Base-by-base conservation (phyloP, 2,329 filamentous ascomycete species). In the Colletotrichum cordylinicola region DNA sequence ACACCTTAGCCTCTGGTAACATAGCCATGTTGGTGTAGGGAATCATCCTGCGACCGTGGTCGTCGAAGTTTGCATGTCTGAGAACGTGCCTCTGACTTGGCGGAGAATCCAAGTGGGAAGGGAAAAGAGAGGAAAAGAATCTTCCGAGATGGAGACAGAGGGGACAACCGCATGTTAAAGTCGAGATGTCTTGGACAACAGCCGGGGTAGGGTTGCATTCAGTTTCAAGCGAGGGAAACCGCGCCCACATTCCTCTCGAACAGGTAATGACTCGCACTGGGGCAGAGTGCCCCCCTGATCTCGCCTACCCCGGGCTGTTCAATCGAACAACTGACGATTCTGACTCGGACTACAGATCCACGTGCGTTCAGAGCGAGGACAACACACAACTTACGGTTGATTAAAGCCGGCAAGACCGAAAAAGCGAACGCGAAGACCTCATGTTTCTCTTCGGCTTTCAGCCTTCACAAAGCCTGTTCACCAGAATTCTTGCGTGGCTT, bases 1-100 rank as follows among this genome's bases (percentile, higher is more conserved):
- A 81, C 4, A 72, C 70, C 70, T 77, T 74, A 74, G 82, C 80
- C 35, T 43, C 37, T 56, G 65, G 65, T 18, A 67, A 21, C 8
- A 60, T 37, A 29, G 70, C 31, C 52, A 72, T 52, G 31, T 43
- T 72, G 29, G n/a, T 72, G 52, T 60, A 60, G 21, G 70, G 13
- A 15, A 18, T 27, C 31, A 52, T 66, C 60, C 16, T 65, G 61
- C 31, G 69, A 56, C 39, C 29, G 62, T 27, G 37, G 31, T 56
- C 24, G 43, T 67, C 24, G 31, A 24, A 35, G 27, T 66, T 35
- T 37, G 65, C 65, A 67, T 67, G 29, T 52, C 65, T 37, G 16
- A 39, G 43, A 67, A 67, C 21, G 31, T 67, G 43, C 43, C 27
- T 39, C n/a, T 27, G 60, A 27, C 21, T 24, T 33, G 31, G 21